Percentiles rank a stretch among this genome's conserved stretches.
Evolutionary conservation across 2,329 filamentous ascomycete species (phyloP).

Genomic region (Fusarium sp.): DNA sequence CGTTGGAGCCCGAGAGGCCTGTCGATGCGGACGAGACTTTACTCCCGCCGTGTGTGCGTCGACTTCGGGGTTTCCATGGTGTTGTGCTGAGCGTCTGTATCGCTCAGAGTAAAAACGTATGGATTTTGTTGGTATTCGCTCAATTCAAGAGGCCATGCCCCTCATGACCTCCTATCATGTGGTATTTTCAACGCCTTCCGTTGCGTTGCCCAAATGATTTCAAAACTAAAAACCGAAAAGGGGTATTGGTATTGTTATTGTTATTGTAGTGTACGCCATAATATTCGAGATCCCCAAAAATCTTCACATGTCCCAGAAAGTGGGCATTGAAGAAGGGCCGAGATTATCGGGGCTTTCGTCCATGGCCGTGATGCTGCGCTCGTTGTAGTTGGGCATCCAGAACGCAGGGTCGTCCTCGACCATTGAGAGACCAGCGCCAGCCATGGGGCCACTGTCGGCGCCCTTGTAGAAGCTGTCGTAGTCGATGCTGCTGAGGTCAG

Average conservation of each 20-base stretch:
- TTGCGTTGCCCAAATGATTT: slow-evolving; percentile 38
- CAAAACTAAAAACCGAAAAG: slow-evolving; percentile 41
- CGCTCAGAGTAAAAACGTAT: slow-evolving; percentile 43
- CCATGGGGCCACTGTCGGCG: slow-evolving; percentile 50
- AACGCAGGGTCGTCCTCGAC: slow-evolving; percentile 61
- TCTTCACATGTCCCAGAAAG: slow-evolving; percentile 50
- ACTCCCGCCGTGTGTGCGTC: not conserved
- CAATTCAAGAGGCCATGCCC: slow-evolving; percentile 33
- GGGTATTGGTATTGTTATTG: slow-evolving; percentile 16
- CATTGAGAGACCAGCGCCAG: slow-evolving; percentile 55
- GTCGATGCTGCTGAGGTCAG: slow-evolving; percentile 60
- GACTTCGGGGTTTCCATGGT: slow-evolving; percentile 8
- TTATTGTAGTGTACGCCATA: slow-evolving; percentile 45
- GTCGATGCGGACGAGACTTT: not conserved
- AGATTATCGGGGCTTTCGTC: slow-evolving; percentile 50
- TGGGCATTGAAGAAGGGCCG: slow-evolving; percentile 44
- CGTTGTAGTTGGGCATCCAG: slow-evolving; percentile 59
- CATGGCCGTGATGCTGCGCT: slow-evolving; percentile 48
- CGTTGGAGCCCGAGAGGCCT: slow-evolving; percentile 19
- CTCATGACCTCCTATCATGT: slow-evolving; percentile 31
- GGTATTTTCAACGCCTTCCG: slow-evolving; percentile 42
- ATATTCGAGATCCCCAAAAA: slow-evolving; percentile 32
- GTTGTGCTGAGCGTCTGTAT: slow-evolving; percentile 27
- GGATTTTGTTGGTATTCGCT: slow-evolving; percentile 37
- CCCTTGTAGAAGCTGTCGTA: slow-evolving; percentile 65